phyloP scores from a whole-genome alignment of 257 asterid species.

The Anisodus acutangulus region DNA sequence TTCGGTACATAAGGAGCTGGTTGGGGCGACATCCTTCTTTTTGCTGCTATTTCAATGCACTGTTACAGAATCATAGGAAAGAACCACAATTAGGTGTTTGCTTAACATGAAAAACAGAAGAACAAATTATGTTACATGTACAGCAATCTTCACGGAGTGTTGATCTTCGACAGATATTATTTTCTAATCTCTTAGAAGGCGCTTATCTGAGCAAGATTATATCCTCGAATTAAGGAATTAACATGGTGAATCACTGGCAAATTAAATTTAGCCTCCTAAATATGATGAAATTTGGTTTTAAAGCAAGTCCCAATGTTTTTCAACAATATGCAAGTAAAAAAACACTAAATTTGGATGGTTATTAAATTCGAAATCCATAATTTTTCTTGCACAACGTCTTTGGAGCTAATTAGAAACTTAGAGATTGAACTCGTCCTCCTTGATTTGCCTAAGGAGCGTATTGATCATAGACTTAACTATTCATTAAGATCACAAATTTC shows the following conservation, averaged over 20 bases:
- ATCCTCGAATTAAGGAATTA: neutral
- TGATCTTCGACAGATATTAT: too few relatives aligned
- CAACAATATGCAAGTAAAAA: neutral
- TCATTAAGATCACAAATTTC: neutral
- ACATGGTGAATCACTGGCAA: neutral
- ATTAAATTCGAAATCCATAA: neutral
- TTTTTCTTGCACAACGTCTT: neutral
- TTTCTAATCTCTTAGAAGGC: neutral
- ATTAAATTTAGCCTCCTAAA: neutral
- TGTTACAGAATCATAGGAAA: conserved; percentile 4
- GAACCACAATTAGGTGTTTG: neutral
- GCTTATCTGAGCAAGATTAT: neutral
- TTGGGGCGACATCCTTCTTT: conserved; percentile 30
- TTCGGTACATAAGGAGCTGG: conserved; percentile 29
- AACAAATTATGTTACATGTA: neutral
- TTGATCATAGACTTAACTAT: neutral
- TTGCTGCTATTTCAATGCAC: conserved; percentile 9
- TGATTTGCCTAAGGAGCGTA: neutral
- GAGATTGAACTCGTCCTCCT: neutral
- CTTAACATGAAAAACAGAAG: conserved; percentile 13
- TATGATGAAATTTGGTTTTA: neutral
- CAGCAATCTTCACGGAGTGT: too few relatives aligned
- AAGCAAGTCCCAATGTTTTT: neutral
- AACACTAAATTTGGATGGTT: neutral
- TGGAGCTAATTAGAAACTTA: neutral